Evolutionary conservation across 129 eudicot species (phyloP).

Genomic region (Smallanthus sonchifolius): DNA sequence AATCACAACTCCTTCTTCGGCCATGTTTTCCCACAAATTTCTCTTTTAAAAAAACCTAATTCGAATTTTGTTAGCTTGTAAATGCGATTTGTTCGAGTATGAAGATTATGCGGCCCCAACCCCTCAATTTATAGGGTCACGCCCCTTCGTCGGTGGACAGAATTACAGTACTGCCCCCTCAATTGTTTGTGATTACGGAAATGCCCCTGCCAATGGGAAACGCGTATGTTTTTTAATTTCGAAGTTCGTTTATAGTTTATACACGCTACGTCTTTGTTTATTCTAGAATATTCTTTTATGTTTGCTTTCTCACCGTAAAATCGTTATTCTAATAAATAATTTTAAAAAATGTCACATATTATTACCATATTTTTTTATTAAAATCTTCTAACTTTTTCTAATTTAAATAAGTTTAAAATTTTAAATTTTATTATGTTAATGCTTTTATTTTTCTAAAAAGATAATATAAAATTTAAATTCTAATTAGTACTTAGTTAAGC

Average conservation of each 20-base stretch:
- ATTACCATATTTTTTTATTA: no score
- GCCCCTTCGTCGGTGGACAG: background rate
- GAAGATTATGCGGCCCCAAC: background rate
- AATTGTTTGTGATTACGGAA: background rate
- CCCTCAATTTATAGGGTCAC: slow-evolving; percentile 4
- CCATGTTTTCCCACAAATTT: slow-evolving; percentile 2
- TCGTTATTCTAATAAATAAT: no score
- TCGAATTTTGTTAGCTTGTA: background rate
- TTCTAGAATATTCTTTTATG: background rate
- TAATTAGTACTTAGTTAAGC: no score
- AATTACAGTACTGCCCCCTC: background rate
- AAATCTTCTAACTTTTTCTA: no score
- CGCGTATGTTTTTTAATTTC: background rate
- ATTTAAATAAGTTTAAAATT: no score
- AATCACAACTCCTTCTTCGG: slow-evolving; percentile 61
- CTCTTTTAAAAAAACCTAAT: slow-evolving; percentile 2
- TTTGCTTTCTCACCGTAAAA: no score
- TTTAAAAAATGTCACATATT: no score
- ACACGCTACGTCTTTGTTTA: background rate
- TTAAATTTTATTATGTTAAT: no score
- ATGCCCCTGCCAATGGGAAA: background rate
- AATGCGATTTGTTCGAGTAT: background rate
- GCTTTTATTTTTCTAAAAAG: no score
- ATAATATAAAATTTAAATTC: no score
- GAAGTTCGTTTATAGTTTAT: background rate